Percentiles rank a stretch among this genome's conserved stretches.
Conservation (phyloP, 768 basidiomycete species). For the Rhizopogon roseolus region DNA sequence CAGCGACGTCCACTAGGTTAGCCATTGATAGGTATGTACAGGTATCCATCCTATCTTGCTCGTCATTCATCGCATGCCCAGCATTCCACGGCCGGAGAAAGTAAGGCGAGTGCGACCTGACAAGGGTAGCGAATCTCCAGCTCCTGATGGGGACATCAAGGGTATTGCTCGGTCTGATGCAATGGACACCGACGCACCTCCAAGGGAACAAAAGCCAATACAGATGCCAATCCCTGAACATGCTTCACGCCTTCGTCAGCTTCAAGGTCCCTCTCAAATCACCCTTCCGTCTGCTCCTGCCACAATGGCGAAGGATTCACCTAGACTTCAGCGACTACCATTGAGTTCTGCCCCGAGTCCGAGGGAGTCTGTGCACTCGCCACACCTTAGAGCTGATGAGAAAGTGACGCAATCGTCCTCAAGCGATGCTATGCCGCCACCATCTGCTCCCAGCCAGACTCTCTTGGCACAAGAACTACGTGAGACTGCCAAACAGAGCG, state of each 20-base stretch:
- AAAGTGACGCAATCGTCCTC: slow-evolving; percentile 21
- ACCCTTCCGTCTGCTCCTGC: slow-evolving; percentile 9
- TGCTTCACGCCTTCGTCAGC: slow-evolving; percentile 5
- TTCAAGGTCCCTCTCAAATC: slow-evolving; percentile 13
- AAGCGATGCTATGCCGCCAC: slow-evolving; percentile 67
- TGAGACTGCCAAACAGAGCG: slow-evolving; percentile 71
- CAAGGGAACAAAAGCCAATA: slow-evolving; percentile 18
- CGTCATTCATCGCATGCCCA: slow-evolving; percentile 22
- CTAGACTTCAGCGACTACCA: slow-evolving; percentile 13
- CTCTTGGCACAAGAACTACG: slow-evolving; percentile 73
- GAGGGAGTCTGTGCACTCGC: slow-evolving; percentile 34
- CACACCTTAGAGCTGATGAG: slow-evolving; percentile 39
- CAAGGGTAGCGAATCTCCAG: slow-evolving; percentile 31
- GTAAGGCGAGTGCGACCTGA: slow-evolving; percentile 54
- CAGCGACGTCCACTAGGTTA: slow-evolving; percentile 42
- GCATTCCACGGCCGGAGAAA: slow-evolving; percentile 76
- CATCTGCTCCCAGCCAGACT: slow-evolving; percentile 73
- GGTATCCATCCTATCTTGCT: neutral
- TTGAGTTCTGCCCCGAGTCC: slow-evolving; percentile 13
- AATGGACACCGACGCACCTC: slow-evolving; percentile 32
- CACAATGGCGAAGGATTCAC: slow-evolving; percentile 13
- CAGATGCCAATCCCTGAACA: neutral
- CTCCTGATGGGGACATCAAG: slow-evolving; percentile 24
- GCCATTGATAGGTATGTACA: slow-evolving; percentile 60
- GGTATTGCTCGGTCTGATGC: slow-evolving; percentile 17